Evolutionary conservation across 257 asterid genomes (phyloP), one percentile per base, ranked within the genome.

Genomic region (Nicotiana sylvestris): DNA sequence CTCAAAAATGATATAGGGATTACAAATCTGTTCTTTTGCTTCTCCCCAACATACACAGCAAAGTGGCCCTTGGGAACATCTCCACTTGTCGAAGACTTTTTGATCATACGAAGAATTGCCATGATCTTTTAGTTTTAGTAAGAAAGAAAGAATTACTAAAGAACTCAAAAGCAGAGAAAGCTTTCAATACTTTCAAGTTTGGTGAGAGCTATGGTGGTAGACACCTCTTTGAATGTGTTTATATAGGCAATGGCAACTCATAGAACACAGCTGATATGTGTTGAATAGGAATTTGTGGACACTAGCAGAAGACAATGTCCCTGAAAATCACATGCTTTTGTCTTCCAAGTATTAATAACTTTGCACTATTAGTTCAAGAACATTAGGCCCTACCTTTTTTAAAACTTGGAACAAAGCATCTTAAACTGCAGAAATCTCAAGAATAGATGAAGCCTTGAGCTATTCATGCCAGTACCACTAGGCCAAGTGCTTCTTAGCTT

Each of bases 51-150:
- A 79, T 91, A 92, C 16, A 91, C 89, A 9, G 87, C 94, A 5
- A 88, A 32, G 55, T 91, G 91, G 17, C 97, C 94, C 77, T 90
- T 92, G 7, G 93, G 95, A 35, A 90, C 90, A 21, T 84, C 86
- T n/a, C 17, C 18, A n/a, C 11, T 4, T 69, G 57, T 68, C 9
- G 77, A 37, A 37, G 30, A 68, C 77, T 68, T 68, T 32, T 68
- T 68, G 77, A 68, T 68, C 6, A 68, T 37, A 9, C 77, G 32
- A 68, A 9, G 77, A 18, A 69, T 39, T 39, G 77, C 77, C 77
- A 69, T 69, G 51, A 35, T 39, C 4, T 18, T 69, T 69, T 69
- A 10, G 76, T 39, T 68, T 35, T 17, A 4, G 4, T 39, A 39
- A n/a, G 77, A 3, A 43, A 15, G 9, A 69, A n/a, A 4, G n/a